Evolutionary conservation across 371 early-diverging fungal genomes (phyloP), one percentile per base, ranked within the genome.

Genomic region (Mucor saturninus): DNA sequence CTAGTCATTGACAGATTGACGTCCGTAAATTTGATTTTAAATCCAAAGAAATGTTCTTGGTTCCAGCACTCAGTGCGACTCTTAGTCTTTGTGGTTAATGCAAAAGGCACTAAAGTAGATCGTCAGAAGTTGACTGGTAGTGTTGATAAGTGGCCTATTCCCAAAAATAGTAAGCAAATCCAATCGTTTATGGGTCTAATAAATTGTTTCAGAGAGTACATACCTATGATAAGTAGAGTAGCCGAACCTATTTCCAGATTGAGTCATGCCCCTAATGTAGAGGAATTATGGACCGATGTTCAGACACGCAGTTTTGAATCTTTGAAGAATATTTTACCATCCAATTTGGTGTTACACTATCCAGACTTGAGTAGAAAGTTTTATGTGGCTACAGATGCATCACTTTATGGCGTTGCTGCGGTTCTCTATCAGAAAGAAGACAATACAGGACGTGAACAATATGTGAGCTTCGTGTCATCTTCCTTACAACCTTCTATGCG

Each of bases 181-280:
- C 65, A 66, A 53, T 43, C 46, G 4, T 66, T 73, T 21, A 15
- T 68, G 54, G 71, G 69, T 5, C 40, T 61, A 13, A 56, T 71
- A 39, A 73, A 70, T 32, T 72, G 50, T 49, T 72, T 72, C 42
- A 26, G 70, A 31, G 64, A 66, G 5, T 64, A 56, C 39, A 59
- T 69, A 10, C 62, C 67, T 0, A n/a, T 53, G 2, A 65, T 67
- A 5, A 40, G 56, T 10, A 52, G 51, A 0, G n/a, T 73, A 3
- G 49, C 72, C 14, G 64, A 56, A n/a, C 72, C 77, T 2, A 31
- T 74, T 10, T 61, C 60, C 21, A 46, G 29, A 14, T 53, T 74
- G 14, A 59, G 63, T 2, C 65, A 64, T 48, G 64, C 38, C 2
- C 35, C 30, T 21, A 58, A 46, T 5, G 58, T 39, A 8, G 28